Conservation (phyloP, 371 early-diverging fungal species). For the Mucor sp. region DNA sequence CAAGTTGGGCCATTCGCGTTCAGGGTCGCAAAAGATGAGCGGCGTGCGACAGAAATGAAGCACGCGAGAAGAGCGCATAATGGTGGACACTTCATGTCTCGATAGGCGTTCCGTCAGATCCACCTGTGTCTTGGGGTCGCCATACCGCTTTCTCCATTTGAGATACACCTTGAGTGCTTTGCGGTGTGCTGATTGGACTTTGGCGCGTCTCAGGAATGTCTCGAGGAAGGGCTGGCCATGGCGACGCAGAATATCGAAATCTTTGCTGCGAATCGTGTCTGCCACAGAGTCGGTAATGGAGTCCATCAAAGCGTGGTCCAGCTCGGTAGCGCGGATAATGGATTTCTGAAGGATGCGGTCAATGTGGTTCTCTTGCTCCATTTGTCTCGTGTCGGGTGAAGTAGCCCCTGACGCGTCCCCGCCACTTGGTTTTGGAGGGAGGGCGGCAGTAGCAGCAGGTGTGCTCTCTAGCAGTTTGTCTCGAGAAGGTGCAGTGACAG, state of each 20-base stretch:
- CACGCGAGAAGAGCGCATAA: slow-evolving; percentile 61
- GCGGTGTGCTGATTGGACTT: slow-evolving; percentile 54
- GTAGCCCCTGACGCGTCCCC: slow-evolving; percentile 1
- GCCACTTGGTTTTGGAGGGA: not conserved
- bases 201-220: slow-evolving; percentile 47
- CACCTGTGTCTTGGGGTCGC: slow-evolving; percentile 40
- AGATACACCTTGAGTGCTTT: slow-evolving; percentile 61
- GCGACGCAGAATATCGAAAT: slow-evolving; percentile 55
- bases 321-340: slow-evolving; percentile 22
- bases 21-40: slow-evolving; percentile 55
- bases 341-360: slow-evolving; percentile 26
- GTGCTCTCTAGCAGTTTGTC: not conserved
- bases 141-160: slow-evolving; percentile 61
- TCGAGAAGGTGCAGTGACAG: slow-evolving; percentile 11
- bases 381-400: not conserved
- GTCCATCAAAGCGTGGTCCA: slow-evolving; percentile 55
- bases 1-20: slow-evolving; percentile 33
- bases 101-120: slow-evolving; percentile 47
- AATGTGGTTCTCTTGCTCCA: slow-evolving; percentile 20
- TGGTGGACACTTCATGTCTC: slow-evolving; percentile 53
- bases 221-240: slow-evolving; percentile 65
- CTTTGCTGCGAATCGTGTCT: slow-evolving; percentile 30
- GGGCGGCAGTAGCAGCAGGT: not conserved
- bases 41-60: slow-evolving; percentile 72
- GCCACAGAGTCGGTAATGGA: slow-evolving; percentile 43